A percentile compares a stretch with the other conserved stretches of the same genome.
Evolutionary conservation across 768 basidiomycete species (phyloP).

Genomic region (Leccinum broughii): DNA sequence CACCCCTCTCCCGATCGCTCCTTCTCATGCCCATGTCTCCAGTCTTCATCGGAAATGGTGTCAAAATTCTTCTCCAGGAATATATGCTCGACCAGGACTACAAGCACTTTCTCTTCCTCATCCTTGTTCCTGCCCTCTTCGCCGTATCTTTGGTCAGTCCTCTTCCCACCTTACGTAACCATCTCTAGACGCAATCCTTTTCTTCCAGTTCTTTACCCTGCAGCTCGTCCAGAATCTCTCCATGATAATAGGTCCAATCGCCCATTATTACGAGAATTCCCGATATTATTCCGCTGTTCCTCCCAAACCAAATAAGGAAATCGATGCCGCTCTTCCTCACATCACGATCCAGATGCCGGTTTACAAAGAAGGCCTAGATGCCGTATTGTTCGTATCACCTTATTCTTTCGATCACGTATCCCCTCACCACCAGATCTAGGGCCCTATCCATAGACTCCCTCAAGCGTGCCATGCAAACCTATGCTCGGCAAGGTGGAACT

Average conservation of each 20-base stretch:
- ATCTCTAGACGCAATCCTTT: constrained; percentile 12
- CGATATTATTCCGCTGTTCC: constrained; percentile 52
- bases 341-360: constrained; percentile 59
- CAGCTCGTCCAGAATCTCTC: constrained; percentile 41
- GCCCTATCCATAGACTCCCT: constrained; percentile 53
- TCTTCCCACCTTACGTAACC: neutral
- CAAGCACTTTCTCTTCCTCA: constrained; percentile 43
- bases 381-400: constrained; percentile 44
- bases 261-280: constrained; percentile 51
- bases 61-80: constrained; percentile 60
- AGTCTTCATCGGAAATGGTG: constrained; percentile 64
- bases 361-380: constrained; percentile 55
- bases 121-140: constrained; percentile 43
- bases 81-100: constrained; percentile 48
- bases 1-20: neutral
- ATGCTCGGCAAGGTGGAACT: constrained; percentile 65
- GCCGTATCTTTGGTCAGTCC: constrained; percentile 45
- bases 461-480: constrained; percentile 62
- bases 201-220: constrained; percentile 39
- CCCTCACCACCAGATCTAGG: constrained; percentile 18
- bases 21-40: constrained; percentile 20
- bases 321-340: constrained; percentile 48
- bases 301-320: constrained; percentile 42
- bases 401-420: neutral
- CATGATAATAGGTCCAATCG: constrained; percentile 51